Evolutionary conservation across 2,329 filamentous ascomycete genomes (phyloP).

Genomic region (Cytospora schulzeri): DNA sequence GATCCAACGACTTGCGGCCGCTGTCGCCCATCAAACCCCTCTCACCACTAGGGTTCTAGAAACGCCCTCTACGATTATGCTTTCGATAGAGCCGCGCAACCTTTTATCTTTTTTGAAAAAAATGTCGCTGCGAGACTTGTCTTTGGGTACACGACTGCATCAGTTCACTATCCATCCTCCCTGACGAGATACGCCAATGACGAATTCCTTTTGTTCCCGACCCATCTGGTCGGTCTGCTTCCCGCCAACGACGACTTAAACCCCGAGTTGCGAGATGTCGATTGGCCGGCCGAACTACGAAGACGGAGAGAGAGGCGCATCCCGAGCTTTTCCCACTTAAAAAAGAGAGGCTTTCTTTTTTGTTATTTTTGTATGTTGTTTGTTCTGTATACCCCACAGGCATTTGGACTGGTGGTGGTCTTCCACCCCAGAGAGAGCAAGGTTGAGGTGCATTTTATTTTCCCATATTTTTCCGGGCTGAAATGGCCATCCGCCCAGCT

Average conservation of each 20-base stretch:
- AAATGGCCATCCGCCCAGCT: slow-evolving; percentile 12
- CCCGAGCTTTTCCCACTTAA: slow-evolving; percentile 11
- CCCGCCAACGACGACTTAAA: background rate
- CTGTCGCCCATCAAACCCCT: slow-evolving; percentile 68
- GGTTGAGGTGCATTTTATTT: slow-evolving; percentile 22
- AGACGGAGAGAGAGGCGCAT: slow-evolving; percentile 15
- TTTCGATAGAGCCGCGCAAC: slow-evolving; percentile 24
- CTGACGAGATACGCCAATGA: slow-evolving; percentile 33
- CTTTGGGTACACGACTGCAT: slow-evolving; percentile 23
- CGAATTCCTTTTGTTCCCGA: slow-evolving; percentile 30
- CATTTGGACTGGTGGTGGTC: slow-evolving; percentile 26
- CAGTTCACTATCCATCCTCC: slow-evolving; percentile 20
- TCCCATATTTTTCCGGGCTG: background rate
- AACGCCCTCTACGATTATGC: slow-evolving; percentile 29
- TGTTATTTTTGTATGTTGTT: slow-evolving; percentile 25
- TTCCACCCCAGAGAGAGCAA: slow-evolving; percentile 24
- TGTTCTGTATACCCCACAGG: slow-evolving; percentile 29
- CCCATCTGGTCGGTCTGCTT: slow-evolving; percentile 1
- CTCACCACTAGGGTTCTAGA: slow-evolving; percentile 61
- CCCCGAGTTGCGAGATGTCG: slow-evolving; percentile 1
- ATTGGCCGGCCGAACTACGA: background rate
- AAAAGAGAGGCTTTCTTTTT: slow-evolving; percentile 12
- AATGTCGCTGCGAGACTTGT: slow-evolving; percentile 26
- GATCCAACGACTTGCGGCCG: slow-evolving; percentile 52
- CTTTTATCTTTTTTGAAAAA: slow-evolving; percentile 1